phyloP scores from a whole-genome alignment of 2,329 filamentous ascomycete species.

The Clonostachys chloroleuca region DNA sequence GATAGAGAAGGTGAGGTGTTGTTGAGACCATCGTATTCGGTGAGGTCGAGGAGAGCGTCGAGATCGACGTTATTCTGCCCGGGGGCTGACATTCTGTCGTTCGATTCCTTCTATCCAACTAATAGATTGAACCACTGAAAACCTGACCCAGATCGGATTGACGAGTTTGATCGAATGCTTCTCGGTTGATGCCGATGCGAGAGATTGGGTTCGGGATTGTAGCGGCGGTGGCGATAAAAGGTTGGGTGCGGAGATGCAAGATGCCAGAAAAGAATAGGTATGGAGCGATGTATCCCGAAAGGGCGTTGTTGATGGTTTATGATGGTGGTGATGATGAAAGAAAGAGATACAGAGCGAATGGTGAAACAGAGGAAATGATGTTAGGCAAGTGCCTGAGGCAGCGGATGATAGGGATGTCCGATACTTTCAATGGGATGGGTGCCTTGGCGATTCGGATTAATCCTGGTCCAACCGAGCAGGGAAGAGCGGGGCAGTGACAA shows the following conservation, averaged over 20 bases:
- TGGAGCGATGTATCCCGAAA: neutral
- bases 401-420: neutral
- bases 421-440: neutral
- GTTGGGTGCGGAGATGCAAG: neutral
- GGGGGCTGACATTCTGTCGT: conserved; percentile 29
- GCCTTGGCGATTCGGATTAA: conserved; percentile 2
- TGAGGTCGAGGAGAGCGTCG: conserved; percentile 56
- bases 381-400: neutral
- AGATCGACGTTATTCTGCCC: conserved; percentile 43
- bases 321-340: conserved; percentile 1
- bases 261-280: neutral
- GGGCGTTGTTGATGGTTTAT: neutral
- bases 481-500: neutral
- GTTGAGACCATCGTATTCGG: conserved; percentile 55
- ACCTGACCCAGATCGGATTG: too few species aligned
- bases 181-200: neutral
- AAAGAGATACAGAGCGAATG: neutral
- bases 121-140: too few species aligned
- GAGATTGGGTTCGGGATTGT: neutral
- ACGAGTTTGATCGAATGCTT: neutral
- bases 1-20: conserved; percentile 57
- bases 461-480: conserved; percentile 1
- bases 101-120: neutral
- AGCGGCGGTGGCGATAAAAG: neutral
- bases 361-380: neutral